Evolutionary conservation across 805 yeast genomes (phyloP), one percentile per base, ranked within the genome.

Genomic region (Cyberlindnera saturnus): DNA sequence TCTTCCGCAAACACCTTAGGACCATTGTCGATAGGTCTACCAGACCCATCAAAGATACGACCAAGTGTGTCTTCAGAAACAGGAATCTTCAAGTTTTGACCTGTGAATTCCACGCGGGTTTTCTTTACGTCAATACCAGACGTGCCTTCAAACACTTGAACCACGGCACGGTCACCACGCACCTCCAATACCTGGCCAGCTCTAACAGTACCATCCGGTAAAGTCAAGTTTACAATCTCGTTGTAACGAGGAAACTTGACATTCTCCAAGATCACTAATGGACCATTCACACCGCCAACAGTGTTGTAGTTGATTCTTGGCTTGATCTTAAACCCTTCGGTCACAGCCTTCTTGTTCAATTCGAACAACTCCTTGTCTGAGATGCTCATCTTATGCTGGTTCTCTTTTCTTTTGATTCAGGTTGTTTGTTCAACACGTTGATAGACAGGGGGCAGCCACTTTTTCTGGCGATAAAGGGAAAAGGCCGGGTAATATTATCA

Each of bases 161-260:
- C 99, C 66, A 93, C 81, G 43, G 99, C 99, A 64, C 93, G 84
- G 59, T 86, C 81, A 50, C 99, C 99, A 69, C 95, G 84, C 46
- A 95, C 98, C 71, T 93, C 99, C 61, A 93, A 77, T 19, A 93
- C 99, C 69, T 93, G 98, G 61, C 99, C 99, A 46, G 96, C 96
- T 70, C 99, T 86, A 40, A 73, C 70, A 17, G 93, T 68, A 10
- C 99, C 99, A 64, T 95, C 99, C 39, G 99, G 99, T 48, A 93
- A 75, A 10, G 99, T 95, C 61, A 93, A 76, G 67, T 90, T 86
- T 61, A 93, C 99, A 71, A 93, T 93, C 70, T 93, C 99, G 61
- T 91, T 89, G 71, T 78, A 93, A 61, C 95, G 82, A 46, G 95
- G 95, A 65, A 81, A 84, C 65, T 85, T 86, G 59, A 86, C 93